These are phyloP conservation scores for Thielaviopsis punctulata DNA, from an alignment of 2,329 filamentous ascomycete species.

Conservation along the genomic window DNA sequence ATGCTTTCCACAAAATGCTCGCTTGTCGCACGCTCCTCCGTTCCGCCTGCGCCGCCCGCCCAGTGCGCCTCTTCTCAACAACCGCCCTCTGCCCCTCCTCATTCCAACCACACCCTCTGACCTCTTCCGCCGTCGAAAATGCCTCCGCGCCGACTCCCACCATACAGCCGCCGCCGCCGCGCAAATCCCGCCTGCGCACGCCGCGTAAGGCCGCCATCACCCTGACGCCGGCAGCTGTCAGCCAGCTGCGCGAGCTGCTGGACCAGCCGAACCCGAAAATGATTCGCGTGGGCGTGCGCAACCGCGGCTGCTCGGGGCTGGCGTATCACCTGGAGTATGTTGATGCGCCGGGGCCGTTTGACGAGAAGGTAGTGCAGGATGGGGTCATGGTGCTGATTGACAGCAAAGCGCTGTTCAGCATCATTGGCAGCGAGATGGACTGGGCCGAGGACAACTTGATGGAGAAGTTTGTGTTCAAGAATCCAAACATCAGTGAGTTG, in stretches of 20 bases:
- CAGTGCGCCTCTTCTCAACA: not conserved
- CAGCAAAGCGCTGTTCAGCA: constrained; percentile 92
- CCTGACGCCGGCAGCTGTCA: constrained; percentile 62
- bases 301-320: constrained; percentile 82
- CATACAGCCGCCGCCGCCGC: constrained; percentile 20
- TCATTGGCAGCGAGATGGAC: constrained; percentile 98
- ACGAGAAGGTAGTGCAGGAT: constrained; percentile 88
- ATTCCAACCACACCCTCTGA: constrained; percentile 9
- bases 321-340: constrained; percentile 92
- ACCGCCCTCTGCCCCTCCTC: not conserved
- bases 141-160: not conserved
- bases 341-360: constrained; percentile 72
- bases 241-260: constrained; percentile 59
- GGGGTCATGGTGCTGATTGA: constrained; percentile 92
- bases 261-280: constrained; percentile 79
- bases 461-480: constrained; percentile 82
- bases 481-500: constrained; percentile 91
- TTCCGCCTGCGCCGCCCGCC: not conserved
- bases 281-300: constrained; percentile 86
- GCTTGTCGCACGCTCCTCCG: not conserved
- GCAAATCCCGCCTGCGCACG: constrained; percentile 40
- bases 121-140: constrained; percentile 3
- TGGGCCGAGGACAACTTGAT: constrained; percentile 94
- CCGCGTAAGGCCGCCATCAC: constrained; percentile 84
- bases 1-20: not conserved